A percentile compares a stretch with the other conserved stretches of the same genome.
Evolutionary conservation across 2,329 filamentous ascomycete species (phyloP).

Genomic region (Corynespora cassiicola): DNA sequence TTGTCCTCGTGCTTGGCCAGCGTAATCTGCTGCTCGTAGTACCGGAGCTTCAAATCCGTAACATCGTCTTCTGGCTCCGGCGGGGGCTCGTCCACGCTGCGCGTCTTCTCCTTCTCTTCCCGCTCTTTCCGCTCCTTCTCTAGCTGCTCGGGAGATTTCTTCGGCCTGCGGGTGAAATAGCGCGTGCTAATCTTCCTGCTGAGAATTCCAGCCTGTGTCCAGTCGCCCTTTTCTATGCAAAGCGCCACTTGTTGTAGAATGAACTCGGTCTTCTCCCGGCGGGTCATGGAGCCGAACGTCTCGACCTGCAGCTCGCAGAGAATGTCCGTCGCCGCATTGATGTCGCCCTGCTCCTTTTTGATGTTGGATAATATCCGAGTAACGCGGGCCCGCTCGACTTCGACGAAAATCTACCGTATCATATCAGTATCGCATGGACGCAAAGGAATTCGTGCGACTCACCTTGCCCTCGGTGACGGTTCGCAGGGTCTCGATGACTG

Average conservation of each 20-base stretch:
- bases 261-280: slow-evolving; percentile 98
- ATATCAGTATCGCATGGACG: slow-evolving; percentile 22
- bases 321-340: slow-evolving; percentile 88
- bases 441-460: slow-evolving; percentile 22
- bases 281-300: slow-evolving; percentile 97
- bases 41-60: slow-evolving; percentile 92
- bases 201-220: slow-evolving; percentile 93
- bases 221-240: slow-evolving; percentile 94
- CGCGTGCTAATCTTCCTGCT: slow-evolving; percentile 96
- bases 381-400: slow-evolving; percentile 94
- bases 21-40: slow-evolving; percentile 96
- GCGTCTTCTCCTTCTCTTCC: slow-evolving; percentile 81
- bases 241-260: slow-evolving; percentile 93
- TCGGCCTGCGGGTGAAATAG: slow-evolving; percentile 88
- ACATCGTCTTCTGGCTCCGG: slow-evolving; percentile 85
- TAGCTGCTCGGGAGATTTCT: slow-evolving; percentile 87
- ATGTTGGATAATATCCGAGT: slow-evolving; percentile 96
- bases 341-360: slow-evolving; percentile 93
- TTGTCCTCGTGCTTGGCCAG: slow-evolving; percentile 97
- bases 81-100: slow-evolving; percentile 77
- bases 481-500: slow-evolving; percentile 91
- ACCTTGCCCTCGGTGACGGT: slow-evolving; percentile 98
- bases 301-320: slow-evolving; percentile 98
- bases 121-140: slow-evolving; percentile 90
- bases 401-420: slow-evolving; percentile 81